A percentile compares a stretch with the other conserved stretches of the same genome.
phyloP scores from a whole-genome alignment of 371 early-diverging fungal genomes.

The Apophysomyces ossiformis region DNA sequence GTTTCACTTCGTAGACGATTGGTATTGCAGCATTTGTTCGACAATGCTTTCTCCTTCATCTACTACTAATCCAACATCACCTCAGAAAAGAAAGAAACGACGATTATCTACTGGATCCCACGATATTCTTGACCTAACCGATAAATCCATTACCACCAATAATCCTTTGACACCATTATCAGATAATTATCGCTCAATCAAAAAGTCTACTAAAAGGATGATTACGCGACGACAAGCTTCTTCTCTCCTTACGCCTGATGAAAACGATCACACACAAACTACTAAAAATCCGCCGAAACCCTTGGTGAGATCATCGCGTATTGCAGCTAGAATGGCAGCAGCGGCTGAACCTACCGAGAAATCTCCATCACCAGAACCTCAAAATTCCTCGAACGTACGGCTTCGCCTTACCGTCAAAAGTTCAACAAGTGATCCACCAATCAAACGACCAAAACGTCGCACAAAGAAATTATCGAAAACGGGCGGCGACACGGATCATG shows the following conservation, averaged over 20 bases:
- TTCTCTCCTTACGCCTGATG: conserved; percentile 10
- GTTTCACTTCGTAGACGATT: conserved; percentile 34
- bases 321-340: conserved; percentile 12
- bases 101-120: neutral
- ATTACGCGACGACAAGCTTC: conserved; percentile 38
- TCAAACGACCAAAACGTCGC: conserved; percentile 14
- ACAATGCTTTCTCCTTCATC: conserved; percentile 36
- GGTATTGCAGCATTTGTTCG: conserved; percentile 42
- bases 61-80: conserved; percentile 25
- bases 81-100: conserved; percentile 6
- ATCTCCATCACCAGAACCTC: conserved; percentile 2
- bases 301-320: conserved; percentile 8
- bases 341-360: conserved; percentile 6
- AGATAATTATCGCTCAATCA: conserved; percentile 28
- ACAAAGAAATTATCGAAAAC: neutral
- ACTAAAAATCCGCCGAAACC: conserved; percentile 23
- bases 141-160: neutral
- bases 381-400: conserved; percentile 14
- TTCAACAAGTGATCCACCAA: conserved; percentile 7
- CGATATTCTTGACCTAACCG: too few species aligned
- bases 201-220: conserved; percentile 27
- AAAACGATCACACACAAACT: conserved; percentile 24
- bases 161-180: conserved; percentile 13
- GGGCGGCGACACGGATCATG: conserved; percentile 22
- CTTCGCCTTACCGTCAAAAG: conserved; percentile 21